Percentiles rank a stretch among this genome's conserved stretches.
Evolutionary conservation across 2,329 filamentous ascomycete species (phyloP).

Genomic region (Ophiosphaerella narmari): DNA sequence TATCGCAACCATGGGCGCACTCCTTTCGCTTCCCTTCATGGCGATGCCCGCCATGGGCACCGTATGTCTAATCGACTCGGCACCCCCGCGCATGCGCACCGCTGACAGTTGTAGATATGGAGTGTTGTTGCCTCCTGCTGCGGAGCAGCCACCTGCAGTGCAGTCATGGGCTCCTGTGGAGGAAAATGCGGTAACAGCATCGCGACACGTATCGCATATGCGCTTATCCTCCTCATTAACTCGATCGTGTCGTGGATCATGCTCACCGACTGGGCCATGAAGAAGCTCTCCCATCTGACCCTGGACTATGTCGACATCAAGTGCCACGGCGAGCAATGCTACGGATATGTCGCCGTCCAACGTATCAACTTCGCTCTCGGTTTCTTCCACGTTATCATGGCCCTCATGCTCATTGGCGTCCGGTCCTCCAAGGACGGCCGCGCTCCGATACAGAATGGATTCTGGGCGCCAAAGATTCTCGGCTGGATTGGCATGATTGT

Average conservation of each 20-base stretch:
- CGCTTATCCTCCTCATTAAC: conserved; percentile 92
- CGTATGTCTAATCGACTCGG: conserved; percentile 59
- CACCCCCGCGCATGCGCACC: conserved; percentile 7
- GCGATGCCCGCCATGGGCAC: conserved; percentile 84
- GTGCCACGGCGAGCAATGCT: conserved; percentile 85
- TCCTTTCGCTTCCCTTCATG: conserved; percentile 87
- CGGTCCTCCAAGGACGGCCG: conserved; percentile 84
- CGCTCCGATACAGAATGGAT: conserved; percentile 93
- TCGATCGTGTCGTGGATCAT: conserved; percentile 98
- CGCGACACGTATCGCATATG: conserved; percentile 95
- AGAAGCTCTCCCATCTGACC: conserved; percentile 89
- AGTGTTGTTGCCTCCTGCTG: conserved; percentile 89
- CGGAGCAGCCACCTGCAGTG: conserved; percentile 93
- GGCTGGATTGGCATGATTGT: conserved; percentile 87
- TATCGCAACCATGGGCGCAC: conserved; percentile 73
- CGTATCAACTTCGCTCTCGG: conserved; percentile 97
- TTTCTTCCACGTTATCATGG: conserved; percentile 87
- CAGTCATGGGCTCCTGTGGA: conserved; percentile 92
- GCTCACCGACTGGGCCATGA: conserved; percentile 98
- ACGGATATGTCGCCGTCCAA: conserved; percentile 95
- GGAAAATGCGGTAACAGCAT: conserved; percentile 93
- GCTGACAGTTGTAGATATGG: conserved; percentile 61
- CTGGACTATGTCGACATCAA: conserved; percentile 96
- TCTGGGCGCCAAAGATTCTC: conserved; percentile 95
- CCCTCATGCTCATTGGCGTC: conserved; percentile 83